phyloP scores from a whole-genome alignment of 129 eudicot species.

The Ambrosia artemisiifolia region DNA sequence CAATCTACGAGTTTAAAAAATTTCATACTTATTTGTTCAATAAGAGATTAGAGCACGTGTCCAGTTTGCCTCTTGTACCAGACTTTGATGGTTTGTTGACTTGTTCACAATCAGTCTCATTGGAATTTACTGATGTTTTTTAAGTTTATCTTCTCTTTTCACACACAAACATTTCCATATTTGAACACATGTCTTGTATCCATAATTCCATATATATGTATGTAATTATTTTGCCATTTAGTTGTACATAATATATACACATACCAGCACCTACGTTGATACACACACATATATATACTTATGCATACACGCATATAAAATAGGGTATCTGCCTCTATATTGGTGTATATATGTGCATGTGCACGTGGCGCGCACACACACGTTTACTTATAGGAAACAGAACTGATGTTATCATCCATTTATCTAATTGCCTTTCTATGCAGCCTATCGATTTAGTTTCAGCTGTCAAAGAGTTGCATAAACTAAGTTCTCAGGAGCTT shows the following conservation, averaged over 20 bases:
- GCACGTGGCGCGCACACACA: background rate
- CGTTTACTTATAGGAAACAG: background rate
- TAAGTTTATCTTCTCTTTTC: background rate
- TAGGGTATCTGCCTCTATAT: background rate
- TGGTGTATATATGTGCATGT: background rate
- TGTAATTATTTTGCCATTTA: no score
- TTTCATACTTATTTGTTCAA: background rate
- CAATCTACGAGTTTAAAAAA: background rate
- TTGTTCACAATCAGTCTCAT: background rate
- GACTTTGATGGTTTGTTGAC: background rate
- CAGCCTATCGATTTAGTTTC: slow-evolving; percentile 73
- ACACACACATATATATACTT: no score
- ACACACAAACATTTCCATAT: background rate
- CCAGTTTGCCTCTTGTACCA: slow-evolving; percentile 4
- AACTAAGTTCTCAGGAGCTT: slow-evolving; percentile 62
- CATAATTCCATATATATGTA: background rate
- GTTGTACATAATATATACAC: background rate
- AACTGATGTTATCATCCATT: slow-evolving; percentile 3
- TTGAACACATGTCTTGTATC: background rate
- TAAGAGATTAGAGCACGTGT: background rate
- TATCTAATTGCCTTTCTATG: slow-evolving; percentile 16
- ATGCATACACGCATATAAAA: background rate
- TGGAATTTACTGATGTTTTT: background rate
- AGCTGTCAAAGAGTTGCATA: slow-evolving; percentile 65
- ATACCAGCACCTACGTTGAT: no score